A percentile compares a stretch with the other conserved stretches of the same genome.
Evolutionary conservation across 306 rosid genomes (phyloP).

Genomic region (Aeschynomene evenia): DNA sequence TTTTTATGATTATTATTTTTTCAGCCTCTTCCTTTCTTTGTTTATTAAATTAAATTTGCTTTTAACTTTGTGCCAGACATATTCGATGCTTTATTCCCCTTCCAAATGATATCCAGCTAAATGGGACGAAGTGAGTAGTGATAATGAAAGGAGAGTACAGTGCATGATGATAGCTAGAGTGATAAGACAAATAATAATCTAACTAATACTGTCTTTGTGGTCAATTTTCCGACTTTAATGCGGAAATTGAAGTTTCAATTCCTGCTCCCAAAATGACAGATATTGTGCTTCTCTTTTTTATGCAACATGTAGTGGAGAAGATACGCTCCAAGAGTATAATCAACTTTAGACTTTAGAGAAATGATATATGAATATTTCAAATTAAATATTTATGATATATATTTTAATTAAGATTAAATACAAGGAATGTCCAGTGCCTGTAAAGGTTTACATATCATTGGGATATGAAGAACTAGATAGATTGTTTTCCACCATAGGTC

Average conservation of each 20-base stretch:
- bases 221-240: neutral
- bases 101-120: conserved; percentile 16
- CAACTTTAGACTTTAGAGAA: too few relatives aligned
- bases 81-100: neutral
- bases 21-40: too few relatives aligned
- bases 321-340: too few relatives aligned
- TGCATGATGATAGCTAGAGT: neutral
- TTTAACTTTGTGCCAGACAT: neutral
- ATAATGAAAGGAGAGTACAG: neutral
- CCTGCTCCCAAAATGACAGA: neutral
- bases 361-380: too few relatives aligned
- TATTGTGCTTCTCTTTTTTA: neutral
- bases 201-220: neutral
- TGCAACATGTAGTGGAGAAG: too few relatives aligned
- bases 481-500: neutral
- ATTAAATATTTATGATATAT: too few relatives aligned
- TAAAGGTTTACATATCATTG: too few relatives aligned
- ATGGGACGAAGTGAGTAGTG: neutral
- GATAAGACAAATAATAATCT: neutral
- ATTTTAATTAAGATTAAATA: too few relatives aligned
- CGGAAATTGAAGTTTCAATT: neutral
- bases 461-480: neutral
- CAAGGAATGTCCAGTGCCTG: too few relatives aligned
- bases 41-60: neutral
- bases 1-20: too few relatives aligned